These are phyloP conservation scores for Casuarina glauca DNA, from an alignment of 306 rosid genomes.

Conservation along the genomic window DNA sequence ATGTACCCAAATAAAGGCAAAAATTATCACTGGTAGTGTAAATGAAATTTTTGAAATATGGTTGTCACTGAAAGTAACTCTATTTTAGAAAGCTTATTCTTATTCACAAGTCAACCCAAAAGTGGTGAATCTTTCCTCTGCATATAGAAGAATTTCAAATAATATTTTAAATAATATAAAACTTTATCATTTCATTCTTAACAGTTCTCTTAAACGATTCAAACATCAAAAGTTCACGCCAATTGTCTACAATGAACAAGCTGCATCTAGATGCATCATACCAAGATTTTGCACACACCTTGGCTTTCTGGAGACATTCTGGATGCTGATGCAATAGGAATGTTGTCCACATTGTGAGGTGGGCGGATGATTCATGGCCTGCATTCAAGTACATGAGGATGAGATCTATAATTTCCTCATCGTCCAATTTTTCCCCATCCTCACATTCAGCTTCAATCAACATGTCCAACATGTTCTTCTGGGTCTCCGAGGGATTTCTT, in stretches of 20 bases:
- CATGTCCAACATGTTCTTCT: constrained; percentile 55
- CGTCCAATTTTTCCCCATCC: constrained; percentile 48
- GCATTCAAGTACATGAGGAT: constrained; percentile 73
- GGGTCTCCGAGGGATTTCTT: constrained; percentile 15
- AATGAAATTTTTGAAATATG: too few species aligned
- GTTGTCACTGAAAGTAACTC: too few species aligned
- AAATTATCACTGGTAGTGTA: too few species aligned
- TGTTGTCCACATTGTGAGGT: constrained; percentile 72
- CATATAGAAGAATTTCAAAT: too few species aligned
- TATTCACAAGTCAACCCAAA: too few species aligned
- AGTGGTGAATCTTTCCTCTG: too few species aligned
- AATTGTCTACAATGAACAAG: not conserved
- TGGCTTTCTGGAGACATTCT: constrained; percentile 45
- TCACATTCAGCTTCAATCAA: constrained; percentile 69
- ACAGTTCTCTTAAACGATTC: too few species aligned
- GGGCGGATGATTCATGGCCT: constrained; percentile 87
- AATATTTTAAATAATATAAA: too few species aligned
- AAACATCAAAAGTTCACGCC: too few species aligned
- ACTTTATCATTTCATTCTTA: too few species aligned
- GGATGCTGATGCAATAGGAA: constrained; percentile 59
- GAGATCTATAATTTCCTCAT: constrained; percentile 67
- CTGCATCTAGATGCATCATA: not conserved
- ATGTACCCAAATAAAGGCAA: too few species aligned
- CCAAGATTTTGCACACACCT: constrained; percentile 33
- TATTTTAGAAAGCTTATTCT: too few species aligned